Percentiles rank a stretch among this genome's conserved stretches.
Conservation (phyloP, 1,139 yeast species). For the Hansenula lynferdii region DNA sequence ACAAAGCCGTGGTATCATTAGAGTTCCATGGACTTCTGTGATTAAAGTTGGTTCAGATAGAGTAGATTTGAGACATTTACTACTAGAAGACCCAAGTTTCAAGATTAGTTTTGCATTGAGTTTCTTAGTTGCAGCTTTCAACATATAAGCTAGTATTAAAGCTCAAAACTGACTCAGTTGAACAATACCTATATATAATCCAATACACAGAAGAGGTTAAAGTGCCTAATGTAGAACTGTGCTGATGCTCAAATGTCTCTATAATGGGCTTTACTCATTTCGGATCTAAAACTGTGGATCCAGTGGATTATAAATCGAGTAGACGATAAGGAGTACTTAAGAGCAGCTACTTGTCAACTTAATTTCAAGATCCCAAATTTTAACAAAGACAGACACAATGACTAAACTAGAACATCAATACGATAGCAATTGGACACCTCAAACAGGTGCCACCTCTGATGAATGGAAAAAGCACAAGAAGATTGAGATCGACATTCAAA, state of each 20-base stretch:
- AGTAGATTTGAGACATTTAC: conserved; percentile 45
- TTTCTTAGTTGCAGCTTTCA: conserved; percentile 60
- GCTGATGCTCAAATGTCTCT: too few relatives aligned
- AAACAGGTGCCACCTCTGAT: conserved; percentile 43
- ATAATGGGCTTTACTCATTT: too few relatives aligned
- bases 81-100: conserved; percentile 56
- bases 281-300: too few relatives aligned
- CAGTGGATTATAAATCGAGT: too few relatives aligned
- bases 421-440: conserved; percentile 37
- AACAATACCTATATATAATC: too few relatives aligned
- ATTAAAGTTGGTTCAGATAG: conserved; percentile 44
- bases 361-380: too few relatives aligned
- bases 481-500: conserved; percentile 45
- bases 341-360: too few relatives aligned
- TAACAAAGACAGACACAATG: too few relatives aligned
- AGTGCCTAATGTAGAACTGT: too few relatives aligned
- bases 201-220: too few relatives aligned
- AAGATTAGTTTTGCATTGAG: conserved; percentile 50
- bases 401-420: conserved; percentile 1
- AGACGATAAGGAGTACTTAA: too few relatives aligned
- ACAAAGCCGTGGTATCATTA: conserved; percentile 47
- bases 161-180: too few relatives aligned
- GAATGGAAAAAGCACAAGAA: conserved; percentile 41
- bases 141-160: conserved; percentile 28
- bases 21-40: conserved; percentile 49